Conservation (phyloP, 1,284 basidiomycete genomes). For the Laetiporus sulphureus region DNA sequence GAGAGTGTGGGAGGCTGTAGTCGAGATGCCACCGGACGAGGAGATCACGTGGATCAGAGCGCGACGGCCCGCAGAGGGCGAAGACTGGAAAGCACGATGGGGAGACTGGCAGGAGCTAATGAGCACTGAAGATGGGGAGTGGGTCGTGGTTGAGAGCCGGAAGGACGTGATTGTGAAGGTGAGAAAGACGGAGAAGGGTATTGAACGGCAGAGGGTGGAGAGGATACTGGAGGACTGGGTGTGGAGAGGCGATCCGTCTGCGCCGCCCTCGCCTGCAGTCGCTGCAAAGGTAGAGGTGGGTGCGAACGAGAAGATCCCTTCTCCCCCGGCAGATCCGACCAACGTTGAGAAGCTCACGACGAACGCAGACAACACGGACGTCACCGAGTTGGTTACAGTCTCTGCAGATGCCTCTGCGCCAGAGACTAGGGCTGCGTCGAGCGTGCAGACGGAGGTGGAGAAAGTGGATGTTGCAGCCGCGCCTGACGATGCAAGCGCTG, state of each 20-base stretch:
- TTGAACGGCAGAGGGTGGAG: slow-evolving; percentile 67
- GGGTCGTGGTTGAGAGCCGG: slow-evolving; percentile 39
- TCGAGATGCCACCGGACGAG: slow-evolving; percentile 35
- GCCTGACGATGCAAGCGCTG: no score
- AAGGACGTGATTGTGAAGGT: slow-evolving; percentile 52
- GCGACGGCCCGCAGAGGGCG: slow-evolving; percentile 26
- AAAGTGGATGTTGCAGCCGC: no score
- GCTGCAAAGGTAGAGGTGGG: not conserved
- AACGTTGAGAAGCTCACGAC: no score
- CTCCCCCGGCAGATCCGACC: no score
- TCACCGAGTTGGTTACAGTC: no score
- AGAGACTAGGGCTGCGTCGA: no score
- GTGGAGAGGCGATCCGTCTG: slow-evolving; percentile 32
- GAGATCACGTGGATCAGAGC: slow-evolving; percentile 31
- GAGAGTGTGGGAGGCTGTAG: slow-evolving; percentile 51
- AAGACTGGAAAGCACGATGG: slow-evolving; percentile 32
- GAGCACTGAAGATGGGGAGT: slow-evolving; percentile 29
- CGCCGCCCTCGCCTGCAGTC: not conserved
- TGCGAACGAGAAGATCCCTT: slow-evolving; percentile 6
- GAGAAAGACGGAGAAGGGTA: slow-evolving; percentile 44
- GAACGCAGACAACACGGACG: no score
- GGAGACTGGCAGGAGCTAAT: slow-evolving; percentile 24
- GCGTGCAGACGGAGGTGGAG: no score
- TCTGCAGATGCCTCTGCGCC: no score
- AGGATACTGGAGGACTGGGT: slow-evolving; percentile 61